phyloP scores from a whole-genome alignment of 31 red algal species.

The Asparagopsis taxiformis region DNA sequence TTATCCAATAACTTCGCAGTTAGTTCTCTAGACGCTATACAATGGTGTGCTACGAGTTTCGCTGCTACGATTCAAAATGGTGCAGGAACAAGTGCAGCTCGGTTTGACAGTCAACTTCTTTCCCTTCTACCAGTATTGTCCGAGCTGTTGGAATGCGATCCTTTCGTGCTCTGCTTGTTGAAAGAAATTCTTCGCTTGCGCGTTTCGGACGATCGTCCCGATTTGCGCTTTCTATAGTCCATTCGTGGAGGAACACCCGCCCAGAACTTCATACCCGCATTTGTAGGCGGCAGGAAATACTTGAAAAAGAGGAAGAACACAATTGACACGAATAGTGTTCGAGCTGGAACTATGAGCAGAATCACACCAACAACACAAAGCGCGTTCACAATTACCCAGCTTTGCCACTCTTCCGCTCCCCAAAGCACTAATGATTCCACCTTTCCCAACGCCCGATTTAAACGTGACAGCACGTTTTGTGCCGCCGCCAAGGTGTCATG shows the following conservation, averaged over 20 bases:
- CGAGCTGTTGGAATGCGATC: no score
- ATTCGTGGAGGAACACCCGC: conserved; percentile 54
- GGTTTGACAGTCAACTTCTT: no score
- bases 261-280: conserved; percentile 59
- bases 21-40: no score
- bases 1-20: no score
- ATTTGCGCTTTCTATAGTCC: not conserved
- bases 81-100: no score
- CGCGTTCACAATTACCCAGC: conserved; percentile 51
- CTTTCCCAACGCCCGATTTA: conserved; percentile 78
- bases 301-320: conserved; percentile 71
- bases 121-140: no score
- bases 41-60: no score
- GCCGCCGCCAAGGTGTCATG: conserved; percentile 69
- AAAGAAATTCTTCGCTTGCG: not conserved
- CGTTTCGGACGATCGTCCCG: not conserved
- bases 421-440: conserved; percentile 76
- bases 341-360: conserved; percentile 35
- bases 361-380: conserved; percentile 25
- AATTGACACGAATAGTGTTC: conserved; percentile 31
- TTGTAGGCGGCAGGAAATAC: conserved; percentile 71
- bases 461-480: conserved; percentile 50
- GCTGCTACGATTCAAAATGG: no score
- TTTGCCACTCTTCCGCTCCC: conserved; percentile 57
- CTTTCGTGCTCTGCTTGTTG: no score